Evolutionary conservation across 1,139 yeast genomes (phyloP), one percentile per base, ranked within the genome.

Genomic region (Yamadazyma sp.): DNA sequence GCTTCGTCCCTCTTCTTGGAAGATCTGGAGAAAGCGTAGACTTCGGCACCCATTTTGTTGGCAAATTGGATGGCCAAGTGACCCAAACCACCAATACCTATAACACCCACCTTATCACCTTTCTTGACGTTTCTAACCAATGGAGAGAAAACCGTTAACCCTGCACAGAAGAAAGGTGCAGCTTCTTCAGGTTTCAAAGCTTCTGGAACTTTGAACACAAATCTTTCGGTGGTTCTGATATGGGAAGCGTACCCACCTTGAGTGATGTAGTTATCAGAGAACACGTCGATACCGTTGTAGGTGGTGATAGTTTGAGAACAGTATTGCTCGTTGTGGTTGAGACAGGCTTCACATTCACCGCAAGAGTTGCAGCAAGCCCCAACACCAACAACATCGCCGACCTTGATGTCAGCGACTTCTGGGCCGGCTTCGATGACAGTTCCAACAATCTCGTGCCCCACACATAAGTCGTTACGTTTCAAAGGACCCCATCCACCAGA

Each of bases 111-210:
- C 45, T 64, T 65, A 17, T 48, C 54, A 40, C 55, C 44, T 14
- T 17, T 36, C 49, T 62, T 61, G 27, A 65, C 49, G 45, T 23
- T 20, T 54, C 69, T 58, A 36, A 58, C 61, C 45, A 81, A 56
- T 31, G 87, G 87, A 5, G 80, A 67, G 60, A 64, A 81, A 1
- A 75, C 79, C 16, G 87, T 82, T 50, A 79, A 64, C 42, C 87
- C 87, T 31, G 81, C 87, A 64, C 87, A 82, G 66, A 81, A 62
- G 55, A 82, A 66, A 18, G 87, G 86, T 14, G 84, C 85, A 28
- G 80, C 86, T 38, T 62, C 58, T 38, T 62, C 67, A 18, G 73
- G 58, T 16, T 64, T 59, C 44, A 79, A 54, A 17, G 43, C 58
- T n/a, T 79, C 81, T 17, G 87, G 87, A 42, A 81, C 73, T 18